Base-by-base conservation (phyloP, 805 yeast genomes). In the Yarrowia sp. region DNA sequence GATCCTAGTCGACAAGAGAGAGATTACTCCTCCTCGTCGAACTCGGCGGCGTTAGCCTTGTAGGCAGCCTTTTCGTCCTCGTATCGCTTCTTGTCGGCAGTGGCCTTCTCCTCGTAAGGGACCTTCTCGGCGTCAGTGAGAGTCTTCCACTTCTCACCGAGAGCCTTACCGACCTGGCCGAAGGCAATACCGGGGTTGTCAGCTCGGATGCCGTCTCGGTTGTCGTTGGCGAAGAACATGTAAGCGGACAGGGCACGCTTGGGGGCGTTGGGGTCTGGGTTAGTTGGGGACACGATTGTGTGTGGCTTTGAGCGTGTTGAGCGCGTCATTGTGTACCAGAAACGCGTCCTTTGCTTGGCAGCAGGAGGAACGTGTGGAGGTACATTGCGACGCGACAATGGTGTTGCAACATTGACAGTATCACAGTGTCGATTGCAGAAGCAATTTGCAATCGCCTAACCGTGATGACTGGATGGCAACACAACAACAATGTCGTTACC, bases 181-280 rank as follows among this genome's bases (percentile, higher is more conserved):
- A 95, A 95, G 47, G 92, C 80, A 72, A 92, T 89, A 76, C 96
- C 97, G 73, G 98, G 98, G 84, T 93, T 91, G 78, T 92, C 98
- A 68, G 93, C 87, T 78, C 96, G 87, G 71, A 95, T 97, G 69
- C 86, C 85, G 79, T 93, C 98, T 84, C 99, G 92, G 84, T 90
- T 89, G 75, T 92, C 98, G 77, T 91, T 92, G 73, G 99, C 98
- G 76, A 92, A 95, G 86, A 90, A 93, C 98, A 95, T 92, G 87
- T 93, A 95, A 58, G 98, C 97, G 67, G 98, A 91, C 77, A 95
- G 82, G 31, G 98, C 91, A 80, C 98, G 90, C 90, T 95, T 95
- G 78, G 99, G 99, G 70, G 99, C 99, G 79, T 93, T 92, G 82
- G 99, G 74, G 67, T 71, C 73, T 66, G 39, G 4, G 64, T 43